Conservation (phyloP, 1,284 basidiomycete genomes). For the Agaricales sp. region DNA sequence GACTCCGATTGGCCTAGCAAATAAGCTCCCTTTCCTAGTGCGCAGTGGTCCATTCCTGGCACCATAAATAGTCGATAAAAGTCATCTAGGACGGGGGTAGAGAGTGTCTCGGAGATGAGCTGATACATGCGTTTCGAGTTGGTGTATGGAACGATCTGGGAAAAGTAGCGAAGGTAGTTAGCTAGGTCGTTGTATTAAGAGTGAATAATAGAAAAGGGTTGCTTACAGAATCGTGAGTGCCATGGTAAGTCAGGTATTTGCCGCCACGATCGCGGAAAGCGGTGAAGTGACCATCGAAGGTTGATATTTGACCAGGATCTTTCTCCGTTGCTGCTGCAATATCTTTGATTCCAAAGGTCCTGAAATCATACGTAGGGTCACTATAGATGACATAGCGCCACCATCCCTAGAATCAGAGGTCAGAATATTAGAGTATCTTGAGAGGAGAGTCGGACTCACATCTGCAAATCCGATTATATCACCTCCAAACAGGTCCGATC, state of each 20-base stretch:
- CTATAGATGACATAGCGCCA: neutral
- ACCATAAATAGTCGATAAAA: constrained; percentile 31
- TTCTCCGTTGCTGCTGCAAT: neutral
- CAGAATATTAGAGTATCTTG: neutral
- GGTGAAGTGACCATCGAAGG: no score
- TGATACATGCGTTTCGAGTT: neutral
- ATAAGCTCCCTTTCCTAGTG: neutral
- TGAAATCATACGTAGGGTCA: neutral
- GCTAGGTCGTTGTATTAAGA: neutral
- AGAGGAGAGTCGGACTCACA: neutral
- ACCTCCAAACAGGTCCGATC: neutral
- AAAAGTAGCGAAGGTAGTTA: constrained; percentile 4
- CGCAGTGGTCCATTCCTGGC: constrained; percentile 30
- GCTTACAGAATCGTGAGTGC: constrained; percentile 17
- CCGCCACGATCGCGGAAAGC: no score
- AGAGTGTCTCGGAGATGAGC: neutral
- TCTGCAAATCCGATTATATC: neutral
- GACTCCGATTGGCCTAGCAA: no score
- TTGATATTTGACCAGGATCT: no score
- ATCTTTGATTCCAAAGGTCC: neutral
- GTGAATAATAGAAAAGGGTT: no score
- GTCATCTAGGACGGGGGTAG: constrained; percentile 19
- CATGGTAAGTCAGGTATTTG: constrained; percentile 14
- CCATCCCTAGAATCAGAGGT: neutral
- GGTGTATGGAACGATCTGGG: constrained; percentile 18